Conservation (phyloP, 352 stramenopile genomes). For the Pythium phragmitis region DNA sequence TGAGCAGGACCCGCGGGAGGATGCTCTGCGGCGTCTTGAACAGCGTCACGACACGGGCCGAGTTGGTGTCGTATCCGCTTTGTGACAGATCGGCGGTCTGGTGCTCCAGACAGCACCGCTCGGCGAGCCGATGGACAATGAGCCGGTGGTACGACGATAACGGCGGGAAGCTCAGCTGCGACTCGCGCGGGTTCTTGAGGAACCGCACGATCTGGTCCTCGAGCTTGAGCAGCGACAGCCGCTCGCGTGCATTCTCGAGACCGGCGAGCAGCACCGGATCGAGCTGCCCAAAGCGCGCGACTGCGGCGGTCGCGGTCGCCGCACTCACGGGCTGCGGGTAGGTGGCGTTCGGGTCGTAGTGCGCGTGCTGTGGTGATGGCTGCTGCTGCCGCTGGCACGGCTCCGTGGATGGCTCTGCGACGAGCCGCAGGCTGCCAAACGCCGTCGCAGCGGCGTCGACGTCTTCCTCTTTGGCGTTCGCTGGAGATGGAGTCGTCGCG, state of each 20-base stretch:
- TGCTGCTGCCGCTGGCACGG: conserved; percentile 15
- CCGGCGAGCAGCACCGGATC: conserved; percentile 77
- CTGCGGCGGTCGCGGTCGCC: conserved; percentile 52
- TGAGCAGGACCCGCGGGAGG: conserved; percentile 83
- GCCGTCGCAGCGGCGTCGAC: conserved; percentile 24
- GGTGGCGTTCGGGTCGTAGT: conserved; percentile 29
- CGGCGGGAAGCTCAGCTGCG: conserved; percentile 76
- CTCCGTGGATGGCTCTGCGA: conserved; percentile 28
- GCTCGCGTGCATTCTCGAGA: conserved; percentile 79
- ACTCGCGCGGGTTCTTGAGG: conserved; percentile 56
- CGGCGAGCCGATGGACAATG: conserved; percentile 91
- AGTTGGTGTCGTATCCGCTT: conserved; percentile 56
- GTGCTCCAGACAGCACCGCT: conserved; percentile 91
- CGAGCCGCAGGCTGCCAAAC: conserved; percentile 40
- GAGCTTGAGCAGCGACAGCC: conserved; percentile 82
- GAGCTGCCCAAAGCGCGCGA: conserved; percentile 46
- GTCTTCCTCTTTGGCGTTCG: conserved; percentile 7
- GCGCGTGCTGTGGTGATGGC: conserved; percentile 21
- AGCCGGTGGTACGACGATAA: conserved; percentile 87
- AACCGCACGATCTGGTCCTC: conserved; percentile 88
- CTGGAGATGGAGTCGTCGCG: neutral
- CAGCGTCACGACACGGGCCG: conserved; percentile 83
- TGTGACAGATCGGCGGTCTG: conserved; percentile 74
- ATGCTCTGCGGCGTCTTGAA: conserved; percentile 81
- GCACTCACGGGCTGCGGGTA: conserved; percentile 46